Conservation (phyloP, 176 grass and related monocot species). For the Typha latifolia region DNA sequence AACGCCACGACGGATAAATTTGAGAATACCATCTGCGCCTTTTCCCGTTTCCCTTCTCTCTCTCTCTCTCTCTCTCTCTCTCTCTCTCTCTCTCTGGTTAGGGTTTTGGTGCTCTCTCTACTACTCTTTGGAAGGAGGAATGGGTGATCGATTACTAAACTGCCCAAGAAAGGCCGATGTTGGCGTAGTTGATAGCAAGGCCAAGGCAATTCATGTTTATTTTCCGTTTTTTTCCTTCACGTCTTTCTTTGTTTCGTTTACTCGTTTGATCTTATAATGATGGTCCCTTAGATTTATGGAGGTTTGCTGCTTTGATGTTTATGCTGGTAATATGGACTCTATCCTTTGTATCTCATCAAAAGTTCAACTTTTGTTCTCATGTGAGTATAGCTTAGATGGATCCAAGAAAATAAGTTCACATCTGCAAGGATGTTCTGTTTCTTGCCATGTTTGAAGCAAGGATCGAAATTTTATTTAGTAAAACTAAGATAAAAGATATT, state of each 20-base stretch:
- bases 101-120: neutral
- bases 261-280: no score
- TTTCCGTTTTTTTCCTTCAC: neutral
- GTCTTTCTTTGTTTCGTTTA: neutral
- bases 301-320: no score
- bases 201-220: neutral
- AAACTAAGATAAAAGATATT: no score
- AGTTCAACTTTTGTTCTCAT: no score
- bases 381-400: no score
- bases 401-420: no score
- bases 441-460: no score
- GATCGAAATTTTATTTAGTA: no score
- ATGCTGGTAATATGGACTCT: no score
- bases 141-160: neutral
- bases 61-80: neutral
- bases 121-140: neutral
- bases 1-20: conserved; percentile 56
- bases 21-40: neutral
- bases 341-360: no score
- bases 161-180: neutral
- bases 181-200: neutral
- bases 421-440: no score
- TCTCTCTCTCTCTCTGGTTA: neutral
- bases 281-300: no score
- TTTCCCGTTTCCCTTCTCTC: neutral